phyloP scores from a whole-genome alignment of 768 basidiomycete genomes.

The Pleurotus tuber-regium region DNA sequence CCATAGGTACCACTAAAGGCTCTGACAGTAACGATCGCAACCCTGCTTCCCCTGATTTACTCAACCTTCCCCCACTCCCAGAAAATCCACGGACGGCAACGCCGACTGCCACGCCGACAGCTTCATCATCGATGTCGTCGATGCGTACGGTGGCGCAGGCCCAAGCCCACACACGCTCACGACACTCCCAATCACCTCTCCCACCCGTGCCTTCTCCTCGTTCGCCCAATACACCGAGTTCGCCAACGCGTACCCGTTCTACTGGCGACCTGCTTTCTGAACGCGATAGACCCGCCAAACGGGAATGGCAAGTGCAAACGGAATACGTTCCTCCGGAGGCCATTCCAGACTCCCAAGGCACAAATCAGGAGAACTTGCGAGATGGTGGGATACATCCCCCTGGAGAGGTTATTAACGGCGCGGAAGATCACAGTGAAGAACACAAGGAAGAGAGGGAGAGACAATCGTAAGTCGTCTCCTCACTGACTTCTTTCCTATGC shows the following conservation, averaged over 20 bases:
- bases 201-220: constrained; percentile 34
- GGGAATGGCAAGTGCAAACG: constrained; percentile 19
- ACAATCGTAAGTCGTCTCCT: constrained; percentile 44
- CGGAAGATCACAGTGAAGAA: constrained; percentile 23
- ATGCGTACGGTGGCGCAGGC: constrained; percentile 28
- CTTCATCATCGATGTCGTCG: constrained; percentile 21
- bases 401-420: constrained; percentile 16
- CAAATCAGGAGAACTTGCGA: constrained; percentile 13
- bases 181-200: constrained; percentile 21
- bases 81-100: constrained; percentile 53
- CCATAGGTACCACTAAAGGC: constrained; percentile 28
- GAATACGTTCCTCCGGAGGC: not conserved
- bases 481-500: not conserved
- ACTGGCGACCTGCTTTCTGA: constrained; percentile 47
- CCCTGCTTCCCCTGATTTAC: constrained; percentile 66
- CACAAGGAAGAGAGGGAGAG: constrained; percentile 39
- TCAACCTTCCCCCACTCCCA: constrained; percentile 52
- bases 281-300: constrained; percentile 34
- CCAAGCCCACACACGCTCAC: constrained; percentile 23
- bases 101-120: constrained; percentile 46
- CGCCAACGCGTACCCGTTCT: constrained; percentile 54
- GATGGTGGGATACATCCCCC: too few species aligned
- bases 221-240: constrained; percentile 35
- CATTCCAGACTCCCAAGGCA: constrained; percentile 10
- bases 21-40: constrained; percentile 53